Conservation (phyloP, 805 yeast genomes). For the Scheffersomyces lignosus region DNA sequence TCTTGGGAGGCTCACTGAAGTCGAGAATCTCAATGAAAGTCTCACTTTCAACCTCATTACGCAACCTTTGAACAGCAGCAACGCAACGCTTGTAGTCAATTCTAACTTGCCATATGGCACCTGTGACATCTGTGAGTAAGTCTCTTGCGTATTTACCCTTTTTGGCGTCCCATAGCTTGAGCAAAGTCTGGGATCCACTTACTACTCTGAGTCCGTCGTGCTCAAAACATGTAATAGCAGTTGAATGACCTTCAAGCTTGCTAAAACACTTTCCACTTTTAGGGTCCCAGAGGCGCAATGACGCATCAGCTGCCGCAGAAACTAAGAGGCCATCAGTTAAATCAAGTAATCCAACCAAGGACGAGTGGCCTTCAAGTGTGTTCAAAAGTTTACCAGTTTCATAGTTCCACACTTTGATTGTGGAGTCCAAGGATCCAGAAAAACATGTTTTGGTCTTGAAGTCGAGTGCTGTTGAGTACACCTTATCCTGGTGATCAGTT, state of each 20-base stretch:
- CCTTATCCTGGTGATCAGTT: constrained; percentile 82
- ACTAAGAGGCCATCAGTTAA: constrained; percentile 75
- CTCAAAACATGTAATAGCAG: constrained; percentile 91
- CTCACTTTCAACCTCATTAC: constrained; percentile 49
- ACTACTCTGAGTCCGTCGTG: constrained; percentile 82
- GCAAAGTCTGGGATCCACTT: constrained; percentile 85
- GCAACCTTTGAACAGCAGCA: constrained; percentile 74
- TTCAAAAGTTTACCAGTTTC: constrained; percentile 68
- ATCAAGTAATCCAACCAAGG: constrained; percentile 84
- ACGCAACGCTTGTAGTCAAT: constrained; percentile 83
- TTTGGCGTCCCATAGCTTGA: constrained; percentile 83
- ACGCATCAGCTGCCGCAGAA: constrained; percentile 94
- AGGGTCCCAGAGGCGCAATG: constrained; percentile 92
- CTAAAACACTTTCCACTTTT: constrained; percentile 63
- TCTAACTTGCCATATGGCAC: constrained; percentile 93
- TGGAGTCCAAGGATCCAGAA: constrained; percentile 88
- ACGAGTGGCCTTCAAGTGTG: constrained; percentile 82
- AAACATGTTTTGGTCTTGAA: constrained; percentile 74
- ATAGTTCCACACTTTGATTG: constrained; percentile 88
- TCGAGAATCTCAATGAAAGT: constrained; percentile 85
- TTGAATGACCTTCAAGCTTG: constrained; percentile 76
- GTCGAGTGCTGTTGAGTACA: constrained; percentile 87
- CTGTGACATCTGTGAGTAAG: constrained; percentile 69
- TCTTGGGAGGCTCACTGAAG: constrained; percentile 50
- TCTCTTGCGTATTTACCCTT: constrained; percentile 77